A percentile compares a stretch with the other conserved stretches of the same genome.
Conservation (phyloP, 768 basidiomycete genomes). For the Naganishia kalamii region DNA sequence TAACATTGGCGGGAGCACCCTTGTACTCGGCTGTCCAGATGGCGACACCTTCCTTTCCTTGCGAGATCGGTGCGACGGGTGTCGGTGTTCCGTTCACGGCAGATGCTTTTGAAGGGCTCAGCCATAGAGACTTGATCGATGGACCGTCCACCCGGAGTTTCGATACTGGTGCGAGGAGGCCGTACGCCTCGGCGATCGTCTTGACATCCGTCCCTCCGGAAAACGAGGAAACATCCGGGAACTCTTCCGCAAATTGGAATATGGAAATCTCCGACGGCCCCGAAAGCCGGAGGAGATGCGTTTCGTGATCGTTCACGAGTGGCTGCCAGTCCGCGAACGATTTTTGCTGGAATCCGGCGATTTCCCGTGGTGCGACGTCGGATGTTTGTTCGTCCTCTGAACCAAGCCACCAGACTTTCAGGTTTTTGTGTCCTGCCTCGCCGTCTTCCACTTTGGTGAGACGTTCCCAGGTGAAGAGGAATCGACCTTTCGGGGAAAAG, state of each 20-base stretch:
- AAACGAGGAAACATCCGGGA: slow-evolving; percentile 11
- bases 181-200: slow-evolving; percentile 20
- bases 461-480: slow-evolving; percentile 92
- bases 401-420: slow-evolving; percentile 74
- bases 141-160: slow-evolving; percentile 28
- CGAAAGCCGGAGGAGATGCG: slow-evolving; percentile 37
- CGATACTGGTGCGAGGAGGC: slow-evolving; percentile 27
- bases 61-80: slow-evolving; percentile 29
- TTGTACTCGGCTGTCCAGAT: slow-evolving; percentile 93
- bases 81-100: slow-evolving; percentile 29
- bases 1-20: slow-evolving; percentile 81
- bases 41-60: slow-evolving; percentile 53
- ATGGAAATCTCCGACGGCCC: slow-evolving; percentile 37
- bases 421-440: slow-evolving; percentile 77
- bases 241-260: slow-evolving; percentile 48
- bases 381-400: slow-evolving; percentile 55
- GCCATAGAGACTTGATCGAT: slow-evolving; percentile 35
- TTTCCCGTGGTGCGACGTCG: slow-evolving; percentile 54
- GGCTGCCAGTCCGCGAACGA: slow-evolving; percentile 69
- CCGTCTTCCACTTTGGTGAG: slow-evolving; percentile 88
- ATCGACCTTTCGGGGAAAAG: slow-evolving; percentile 90
- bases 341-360: slow-evolving; percentile 82
- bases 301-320: slow-evolving; percentile 41
- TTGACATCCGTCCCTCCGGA: slow-evolving; percentile 20
- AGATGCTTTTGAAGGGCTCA: slow-evolving; percentile 28